Conservation (phyloP, 2,329 filamentous ascomycete genomes). For the Aspergillus bombycis region DNA sequence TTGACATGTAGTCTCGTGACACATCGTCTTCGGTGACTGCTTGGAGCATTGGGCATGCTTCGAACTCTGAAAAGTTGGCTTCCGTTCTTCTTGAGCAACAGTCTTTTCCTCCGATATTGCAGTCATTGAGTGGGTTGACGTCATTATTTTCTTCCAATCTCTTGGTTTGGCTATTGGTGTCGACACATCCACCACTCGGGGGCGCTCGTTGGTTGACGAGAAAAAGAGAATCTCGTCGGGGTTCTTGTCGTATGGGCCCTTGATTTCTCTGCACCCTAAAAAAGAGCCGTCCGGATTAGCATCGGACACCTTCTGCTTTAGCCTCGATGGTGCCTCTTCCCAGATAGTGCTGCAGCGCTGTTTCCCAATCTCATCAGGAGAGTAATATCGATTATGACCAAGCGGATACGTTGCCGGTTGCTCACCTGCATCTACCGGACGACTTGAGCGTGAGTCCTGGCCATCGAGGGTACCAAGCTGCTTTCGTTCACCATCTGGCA, state of each 20-base stretch:
- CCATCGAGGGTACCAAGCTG: constrained; percentile 21
- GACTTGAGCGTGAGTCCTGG: constrained; percentile 21
- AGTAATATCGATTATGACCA: constrained; percentile 35
- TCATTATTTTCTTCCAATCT: constrained; percentile 19
- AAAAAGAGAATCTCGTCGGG: constrained; percentile 44
- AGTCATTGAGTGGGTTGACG: constrained; percentile 9
- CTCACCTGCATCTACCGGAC: constrained; percentile 14
- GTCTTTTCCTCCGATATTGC: constrained; percentile 23
- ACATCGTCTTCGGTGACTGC: constrained; percentile 30
- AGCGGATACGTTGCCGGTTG: constrained; percentile 3
- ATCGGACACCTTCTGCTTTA: constrained; percentile 24
- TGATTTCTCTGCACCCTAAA: constrained; percentile 46
- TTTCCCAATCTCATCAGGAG: constrained; percentile 44
- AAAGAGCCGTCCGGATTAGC: constrained; percentile 40
- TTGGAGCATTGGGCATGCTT: constrained; percentile 39
- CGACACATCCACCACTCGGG: constrained; percentile 26
- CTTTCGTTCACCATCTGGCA: constrained; percentile 24
- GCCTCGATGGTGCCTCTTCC: constrained; percentile 33
- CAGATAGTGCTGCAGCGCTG: constrained; percentile 40
- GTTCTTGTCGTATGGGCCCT: constrained; percentile 36
- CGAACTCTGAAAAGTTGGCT: constrained; percentile 38
- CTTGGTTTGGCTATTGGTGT: constrained; percentile 26
- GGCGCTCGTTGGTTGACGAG: constrained; percentile 30
- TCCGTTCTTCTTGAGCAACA: constrained; percentile 31
- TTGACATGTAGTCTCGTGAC: constrained; percentile 25